Conservation (phyloP, 768 basidiomycete species). For the Kwoniella botswanensis region DNA sequence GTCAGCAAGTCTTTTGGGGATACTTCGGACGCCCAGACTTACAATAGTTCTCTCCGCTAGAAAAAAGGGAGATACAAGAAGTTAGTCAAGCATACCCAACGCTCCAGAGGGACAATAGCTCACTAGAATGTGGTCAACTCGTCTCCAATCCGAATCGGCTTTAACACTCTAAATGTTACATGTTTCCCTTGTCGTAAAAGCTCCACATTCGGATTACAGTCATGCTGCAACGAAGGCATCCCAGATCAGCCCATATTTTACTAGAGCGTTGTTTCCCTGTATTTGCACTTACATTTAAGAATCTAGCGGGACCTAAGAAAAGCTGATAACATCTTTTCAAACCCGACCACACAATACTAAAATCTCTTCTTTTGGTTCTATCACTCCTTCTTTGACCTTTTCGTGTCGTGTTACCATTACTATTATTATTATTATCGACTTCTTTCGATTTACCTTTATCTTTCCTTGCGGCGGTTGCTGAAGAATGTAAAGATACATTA, state of each 20-base stretch:
- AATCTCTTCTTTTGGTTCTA: constrained; percentile 50
- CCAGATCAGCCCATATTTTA: not conserved
- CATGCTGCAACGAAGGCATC: constrained; percentile 39
- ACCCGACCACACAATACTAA: constrained; percentile 55
- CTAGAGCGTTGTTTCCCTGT: not conserved
- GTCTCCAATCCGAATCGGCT: constrained; percentile 50
- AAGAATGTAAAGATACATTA: constrained; percentile 20
- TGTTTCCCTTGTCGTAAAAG: constrained; percentile 50
- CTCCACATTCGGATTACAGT: constrained; percentile 56
- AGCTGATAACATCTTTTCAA: constrained; percentile 51
- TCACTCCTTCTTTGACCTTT: constrained; percentile 39
- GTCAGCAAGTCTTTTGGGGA: not conserved
- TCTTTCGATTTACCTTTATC: constrained; percentile 32
- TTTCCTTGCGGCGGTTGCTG: constrained; percentile 1
- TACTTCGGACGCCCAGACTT: not conserved
- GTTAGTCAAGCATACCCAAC: not conserved
- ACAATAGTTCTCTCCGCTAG: constrained; percentile 49
- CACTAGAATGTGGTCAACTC: constrained; percentile 57
- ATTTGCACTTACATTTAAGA: constrained; percentile 51
- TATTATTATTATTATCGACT: not conserved
- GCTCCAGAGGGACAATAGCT: constrained; percentile 23
- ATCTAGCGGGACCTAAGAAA: constrained; percentile 56
- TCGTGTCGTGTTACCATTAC: not conserved
- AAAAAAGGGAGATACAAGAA: not conserved
- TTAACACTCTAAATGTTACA: constrained; percentile 52